Evolutionary conservation across 1,284 basidiomycete species (phyloP).

Genomic region (Leucoagaricus sp.): DNA sequence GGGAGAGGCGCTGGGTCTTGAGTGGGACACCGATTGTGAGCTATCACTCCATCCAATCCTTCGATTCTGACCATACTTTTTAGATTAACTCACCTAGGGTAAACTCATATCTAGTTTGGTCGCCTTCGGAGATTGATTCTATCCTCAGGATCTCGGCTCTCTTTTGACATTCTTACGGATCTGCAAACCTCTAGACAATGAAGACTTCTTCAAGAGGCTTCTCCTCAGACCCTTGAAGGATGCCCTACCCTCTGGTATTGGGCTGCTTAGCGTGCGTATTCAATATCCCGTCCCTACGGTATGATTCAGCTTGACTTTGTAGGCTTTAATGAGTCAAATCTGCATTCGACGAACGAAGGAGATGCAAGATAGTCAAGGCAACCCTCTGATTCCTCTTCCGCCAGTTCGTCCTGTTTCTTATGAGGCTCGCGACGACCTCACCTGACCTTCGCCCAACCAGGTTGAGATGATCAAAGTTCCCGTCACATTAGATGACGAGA

Average conservation of each 20-base stretch:
- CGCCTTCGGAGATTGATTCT: neutral
- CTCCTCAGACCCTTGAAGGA: constrained; percentile 73
- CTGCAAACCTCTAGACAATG: constrained; percentile 79
- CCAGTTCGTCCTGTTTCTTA: constrained; percentile 46
- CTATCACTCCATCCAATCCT: neutral
- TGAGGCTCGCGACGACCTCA: neutral
- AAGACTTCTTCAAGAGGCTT: constrained; percentile 78
- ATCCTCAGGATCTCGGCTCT: constrained; percentile 76
- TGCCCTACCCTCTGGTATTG: constrained; percentile 64
- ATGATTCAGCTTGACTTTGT: constrained; percentile 13
- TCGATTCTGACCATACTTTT: neutral
- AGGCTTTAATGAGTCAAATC: constrained; percentile 83
- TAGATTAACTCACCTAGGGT: constrained; percentile 82
- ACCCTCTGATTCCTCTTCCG: constrained; percentile 72
- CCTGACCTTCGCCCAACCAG: constrained; percentile 35
- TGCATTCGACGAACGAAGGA: constrained; percentile 89
- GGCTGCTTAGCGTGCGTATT: constrained; percentile 64
- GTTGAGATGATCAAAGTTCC: constrained; percentile 73
- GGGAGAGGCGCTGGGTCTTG: constrained; percentile 80
- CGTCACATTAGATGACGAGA: constrained; percentile 68
- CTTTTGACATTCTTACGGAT: constrained; percentile 80
- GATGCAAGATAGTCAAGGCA: constrained; percentile 83
- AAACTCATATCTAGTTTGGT: neutral
- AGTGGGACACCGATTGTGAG: constrained; percentile 85
- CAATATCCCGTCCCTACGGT: neutral